Evolutionary conservation across 192 early-diverging fungal genomes (phyloP).

Genomic region (Neocallimastix lanati): DNA sequence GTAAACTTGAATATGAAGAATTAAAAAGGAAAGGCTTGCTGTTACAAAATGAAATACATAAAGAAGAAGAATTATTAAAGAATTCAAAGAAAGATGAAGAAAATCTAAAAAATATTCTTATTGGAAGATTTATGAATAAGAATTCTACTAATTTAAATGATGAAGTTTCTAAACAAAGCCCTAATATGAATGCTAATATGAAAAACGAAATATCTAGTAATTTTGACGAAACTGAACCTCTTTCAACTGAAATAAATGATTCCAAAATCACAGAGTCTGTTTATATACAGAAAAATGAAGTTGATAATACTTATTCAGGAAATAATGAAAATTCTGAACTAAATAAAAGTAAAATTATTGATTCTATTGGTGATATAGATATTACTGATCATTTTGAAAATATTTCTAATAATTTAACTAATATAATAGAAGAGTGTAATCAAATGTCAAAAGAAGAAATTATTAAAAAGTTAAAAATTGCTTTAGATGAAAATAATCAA

Average conservation of each 20-base stretch:
- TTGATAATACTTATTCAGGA: no score
- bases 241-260: no score
- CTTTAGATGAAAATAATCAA: not conserved
- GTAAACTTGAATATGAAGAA: not conserved
- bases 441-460: not conserved
- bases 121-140: not conserved
- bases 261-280: no score
- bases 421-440: not conserved
- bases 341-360: no score
- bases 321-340: no score
- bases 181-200: no score
- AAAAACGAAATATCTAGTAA: no score
- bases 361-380: not conserved
- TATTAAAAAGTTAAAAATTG: not conserved
- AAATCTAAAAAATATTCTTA: not conserved
- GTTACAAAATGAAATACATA: not conserved
- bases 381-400: not conserved
- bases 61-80: not conserved
- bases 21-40: not conserved
- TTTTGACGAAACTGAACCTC: no score
- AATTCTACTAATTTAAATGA: not conserved
- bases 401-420: not conserved
- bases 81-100: not conserved
- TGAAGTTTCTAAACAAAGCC: no score
- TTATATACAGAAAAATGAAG: no score